Evolutionary conservation across 2,329 filamentous ascomycete species (phyloP), one percentile per base, ranked within the genome.

Genomic region (Graphilbum sp.): DNA sequence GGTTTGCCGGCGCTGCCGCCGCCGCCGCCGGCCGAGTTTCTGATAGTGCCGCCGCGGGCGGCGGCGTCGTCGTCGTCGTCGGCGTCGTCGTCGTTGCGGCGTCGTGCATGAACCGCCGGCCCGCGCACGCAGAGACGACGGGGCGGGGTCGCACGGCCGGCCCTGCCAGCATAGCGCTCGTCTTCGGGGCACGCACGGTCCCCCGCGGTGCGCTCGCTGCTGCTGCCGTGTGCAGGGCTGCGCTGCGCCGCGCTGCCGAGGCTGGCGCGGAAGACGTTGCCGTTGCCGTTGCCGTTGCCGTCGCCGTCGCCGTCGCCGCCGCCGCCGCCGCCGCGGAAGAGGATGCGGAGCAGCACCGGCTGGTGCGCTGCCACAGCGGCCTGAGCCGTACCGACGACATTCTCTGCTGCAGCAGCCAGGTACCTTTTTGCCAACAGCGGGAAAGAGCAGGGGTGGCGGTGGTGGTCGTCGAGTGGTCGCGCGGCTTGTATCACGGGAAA

Each of bases 331-430:
- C 50, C 34, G 59, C 53, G 45, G 55, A 50, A 30, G 58, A 46
- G 38, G 60, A 56, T 34, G 62, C 44, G 29, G 58, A 24, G 35
- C 67, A 53, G 32, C 58, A 53, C 42, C 61, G 56, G 50, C 59
- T 57, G 37, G 55, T 57, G 47, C 41, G 37, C 39, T 39, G 37
- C 43, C 54, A 51, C 46, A 65, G 61, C 31, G 73, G 46, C 44
- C 64, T 66, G 47, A 71, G 54, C 54, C 68, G 55, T 18, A n/a
- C 13, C 31, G 15, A 32, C 31, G 31, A 32, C 31, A 32, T 32
- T n/a, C n/a, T n/a, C n/a, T n/a, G n/a, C n/a, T n/a, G n/a, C n/a
- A n/a, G n/a, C n/a, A n/a, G n/a, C n/a, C n/a, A n/a, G n/a, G n/a
- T n/a, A n/a, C n/a, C n/a, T n/a, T n/a, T n/a, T n/a, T n/a, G n/a